Percentiles rank a stretch among this genome's conserved stretches.
Evolutionary conservation across 169 alveolate genomes (phyloP).

Genomic region (Babesia bigemina): DNA sequence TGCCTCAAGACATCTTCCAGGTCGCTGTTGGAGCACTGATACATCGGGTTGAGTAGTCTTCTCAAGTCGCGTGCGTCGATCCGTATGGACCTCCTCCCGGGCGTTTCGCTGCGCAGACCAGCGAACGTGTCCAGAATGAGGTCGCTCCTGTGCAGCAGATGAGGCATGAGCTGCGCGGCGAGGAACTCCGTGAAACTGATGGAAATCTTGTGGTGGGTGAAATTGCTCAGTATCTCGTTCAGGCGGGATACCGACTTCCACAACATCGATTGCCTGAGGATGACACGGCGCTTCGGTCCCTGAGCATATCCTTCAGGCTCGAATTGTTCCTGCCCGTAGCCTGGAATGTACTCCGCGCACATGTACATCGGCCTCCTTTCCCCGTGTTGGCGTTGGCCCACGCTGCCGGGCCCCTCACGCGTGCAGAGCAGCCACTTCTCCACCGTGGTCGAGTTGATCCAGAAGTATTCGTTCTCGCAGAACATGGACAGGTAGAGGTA

Average conservation of each 20-base stretch:
- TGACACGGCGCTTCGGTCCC: slow-evolving; percentile 27
- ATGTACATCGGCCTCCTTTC: background rate
- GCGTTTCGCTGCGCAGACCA: slow-evolving; percentile 60
- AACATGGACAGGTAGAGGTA: slow-evolving; percentile 54
- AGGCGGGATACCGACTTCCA: slow-evolving; percentile 54
- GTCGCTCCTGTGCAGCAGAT: slow-evolving; percentile 47
- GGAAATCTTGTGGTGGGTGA: slow-evolving; percentile 37
- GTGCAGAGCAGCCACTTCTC: slow-evolving; percentile 43
- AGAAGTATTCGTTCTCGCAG: slow-evolving; percentile 31
- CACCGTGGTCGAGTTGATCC: slow-evolving; percentile 28
- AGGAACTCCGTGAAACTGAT: slow-evolving; percentile 64
- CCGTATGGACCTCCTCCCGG: slow-evolving; percentile 62
- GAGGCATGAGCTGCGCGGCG: slow-evolving; percentile 57
- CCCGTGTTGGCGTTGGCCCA: background rate
- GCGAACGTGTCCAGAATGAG: slow-evolving; percentile 64
- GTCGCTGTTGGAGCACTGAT: slow-evolving; percentile 29
- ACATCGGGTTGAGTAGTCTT: slow-evolving; percentile 53
- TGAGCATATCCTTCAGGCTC: background rate
- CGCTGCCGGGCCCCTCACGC: slow-evolving; percentile 3
- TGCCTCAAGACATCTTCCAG: slow-evolving; percentile 41
- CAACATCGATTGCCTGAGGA: slow-evolving; percentile 38
- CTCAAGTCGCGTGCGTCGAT: slow-evolving; percentile 54
- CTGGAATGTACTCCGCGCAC: slow-evolving; percentile 23
- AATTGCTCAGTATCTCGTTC: slow-evolving; percentile 15
- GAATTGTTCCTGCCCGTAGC: background rate